A percentile compares a stretch with the other conserved stretches of the same genome.
phyloP scores from a whole-genome alignment of 2,329 filamentous ascomycete genomes.

The Colletotrichum cuscutae region DNA sequence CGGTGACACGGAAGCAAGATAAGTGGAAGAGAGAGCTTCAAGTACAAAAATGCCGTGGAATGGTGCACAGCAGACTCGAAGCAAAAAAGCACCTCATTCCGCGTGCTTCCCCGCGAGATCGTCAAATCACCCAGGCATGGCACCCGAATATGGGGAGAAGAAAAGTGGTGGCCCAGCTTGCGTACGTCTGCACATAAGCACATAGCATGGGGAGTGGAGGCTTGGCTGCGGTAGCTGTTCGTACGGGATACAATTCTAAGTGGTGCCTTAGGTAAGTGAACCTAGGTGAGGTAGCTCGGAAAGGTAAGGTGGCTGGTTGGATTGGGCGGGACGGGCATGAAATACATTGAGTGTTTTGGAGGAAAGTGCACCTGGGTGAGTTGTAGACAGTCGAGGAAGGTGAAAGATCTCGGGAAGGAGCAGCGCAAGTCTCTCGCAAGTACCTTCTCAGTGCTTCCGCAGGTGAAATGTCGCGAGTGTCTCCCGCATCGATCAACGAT shows the following conservation, averaged over 20 bases:
- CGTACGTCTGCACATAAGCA: background rate
- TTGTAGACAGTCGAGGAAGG: background rate
- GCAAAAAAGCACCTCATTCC: background rate
- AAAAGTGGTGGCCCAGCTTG: background rate
- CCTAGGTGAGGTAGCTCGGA: too few relatives aligned
- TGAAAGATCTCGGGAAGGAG: background rate
- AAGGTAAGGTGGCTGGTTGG: background rate
- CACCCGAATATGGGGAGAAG: background rate
- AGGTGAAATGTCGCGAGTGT: background rate
- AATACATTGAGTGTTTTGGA: background rate
- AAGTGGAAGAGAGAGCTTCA: background rate
- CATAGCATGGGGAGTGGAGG: background rate
- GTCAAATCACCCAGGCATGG: background rate
- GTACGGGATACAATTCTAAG: background rate
- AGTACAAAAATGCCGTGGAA: background rate
- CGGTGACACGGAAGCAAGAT: too few relatives aligned
- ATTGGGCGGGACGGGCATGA: background rate
- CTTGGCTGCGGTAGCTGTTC: background rate
- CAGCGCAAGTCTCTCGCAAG: slow-evolving; percentile 2
- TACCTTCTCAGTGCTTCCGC: background rate
- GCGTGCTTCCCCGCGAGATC: slow-evolving; percentile 14
- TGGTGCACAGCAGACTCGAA: slow-evolving; percentile 3
- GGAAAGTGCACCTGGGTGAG: background rate
- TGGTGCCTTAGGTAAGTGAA: background rate
- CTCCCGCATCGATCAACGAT: slow-evolving; percentile 27